phyloP scores from a whole-genome alignment of 192 early-diverging fungal genomes.

The Coemansia erecta region DNA sequence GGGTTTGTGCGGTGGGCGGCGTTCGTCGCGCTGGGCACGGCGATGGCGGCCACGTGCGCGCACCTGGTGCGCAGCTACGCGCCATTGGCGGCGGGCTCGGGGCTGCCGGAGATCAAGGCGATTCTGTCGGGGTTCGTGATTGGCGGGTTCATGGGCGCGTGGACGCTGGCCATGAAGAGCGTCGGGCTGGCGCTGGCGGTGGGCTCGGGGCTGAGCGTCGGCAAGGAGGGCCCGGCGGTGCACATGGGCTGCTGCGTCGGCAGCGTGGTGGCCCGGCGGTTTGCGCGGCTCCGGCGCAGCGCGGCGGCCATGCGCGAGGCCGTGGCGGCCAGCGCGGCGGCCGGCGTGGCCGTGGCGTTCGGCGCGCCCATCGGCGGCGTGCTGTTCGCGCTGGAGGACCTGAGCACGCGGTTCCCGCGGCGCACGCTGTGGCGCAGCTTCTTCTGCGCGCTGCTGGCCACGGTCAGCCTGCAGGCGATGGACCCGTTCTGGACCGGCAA shows the following conservation, averaged over 20 bases:
- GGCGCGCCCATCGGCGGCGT: conserved; percentile 72
- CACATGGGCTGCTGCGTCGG: conserved; percentile 91
- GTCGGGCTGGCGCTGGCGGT: conserved; percentile 74
- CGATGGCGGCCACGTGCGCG: conserved; percentile 72
- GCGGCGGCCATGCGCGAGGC: conserved; percentile 70
- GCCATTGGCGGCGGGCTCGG: conserved; percentile 93
- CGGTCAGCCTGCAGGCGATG: conserved; percentile 83
- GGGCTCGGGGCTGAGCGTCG: conserved; percentile 81
- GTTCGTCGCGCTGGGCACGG: conserved; percentile 72
- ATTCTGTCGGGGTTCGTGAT: conserved; percentile 91
- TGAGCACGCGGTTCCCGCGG: conserved; percentile 91
- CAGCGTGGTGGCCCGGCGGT: conserved; percentile 76
- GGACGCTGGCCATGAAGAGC: conserved; percentile 84
- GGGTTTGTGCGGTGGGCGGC: conserved; percentile 74
- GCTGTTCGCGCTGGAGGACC: conserved; percentile 80
- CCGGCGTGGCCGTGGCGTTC: conserved; percentile 76
- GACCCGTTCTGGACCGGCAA: conserved; percentile 97
- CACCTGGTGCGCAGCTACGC: conserved; percentile 73
- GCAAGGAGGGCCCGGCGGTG: conserved; percentile 94
- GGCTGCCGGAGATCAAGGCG: conserved; percentile 88
- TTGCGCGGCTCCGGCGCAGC: conserved; percentile 80
- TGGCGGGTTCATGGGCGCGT: conserved; percentile 84
- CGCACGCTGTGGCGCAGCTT: conserved; percentile 97
- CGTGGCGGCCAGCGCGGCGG: conserved; percentile 67
- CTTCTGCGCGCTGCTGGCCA: conserved; percentile 95